Conservation (phyloP, 345 rosid species). For the Melaleuca alternifolia region DNA sequence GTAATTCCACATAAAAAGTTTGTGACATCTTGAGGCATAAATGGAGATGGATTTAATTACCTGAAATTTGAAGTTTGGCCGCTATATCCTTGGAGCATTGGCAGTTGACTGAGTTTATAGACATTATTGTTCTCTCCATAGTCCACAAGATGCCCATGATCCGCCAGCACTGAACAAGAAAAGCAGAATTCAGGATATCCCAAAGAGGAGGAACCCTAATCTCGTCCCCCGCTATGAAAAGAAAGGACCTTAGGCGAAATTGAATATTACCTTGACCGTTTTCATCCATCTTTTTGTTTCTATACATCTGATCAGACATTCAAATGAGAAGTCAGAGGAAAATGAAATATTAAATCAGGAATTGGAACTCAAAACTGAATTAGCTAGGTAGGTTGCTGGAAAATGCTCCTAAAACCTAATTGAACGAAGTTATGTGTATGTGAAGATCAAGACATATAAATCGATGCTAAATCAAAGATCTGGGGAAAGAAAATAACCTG, state of each 20-base stretch:
- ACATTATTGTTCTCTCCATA: conserved; percentile 47
- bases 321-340: not conserved
- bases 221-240: not conserved
- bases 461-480: not conserved
- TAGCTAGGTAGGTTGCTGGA: not conserved
- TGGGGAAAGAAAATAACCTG: conserved; percentile 34
- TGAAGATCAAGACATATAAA: not conserved
- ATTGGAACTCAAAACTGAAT: not conserved
- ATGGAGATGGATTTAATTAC: conserved; percentile 10
- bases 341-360: not conserved
- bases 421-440: not conserved
- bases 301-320: conserved; percentile 45
- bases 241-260: not conserved
- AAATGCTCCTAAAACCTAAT: not conserved
- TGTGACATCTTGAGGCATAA: not conserved
- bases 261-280: conserved; percentile 41
- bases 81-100: conserved; percentile 53
- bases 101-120: conserved; percentile 69
- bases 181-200: not conserved
- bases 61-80: conserved; percentile 39
- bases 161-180: conserved; percentile 27
- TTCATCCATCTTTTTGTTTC: conserved; percentile 76
- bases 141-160: conserved; percentile 50
- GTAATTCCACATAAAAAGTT: not conserved
- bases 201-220: conserved; percentile 10